A percentile compares a stretch with the other conserved stretches of the same genome.
Evolutionary conservation across 441 rosid species (phyloP).

Genomic region (Gossypium davidsonii): DNA sequence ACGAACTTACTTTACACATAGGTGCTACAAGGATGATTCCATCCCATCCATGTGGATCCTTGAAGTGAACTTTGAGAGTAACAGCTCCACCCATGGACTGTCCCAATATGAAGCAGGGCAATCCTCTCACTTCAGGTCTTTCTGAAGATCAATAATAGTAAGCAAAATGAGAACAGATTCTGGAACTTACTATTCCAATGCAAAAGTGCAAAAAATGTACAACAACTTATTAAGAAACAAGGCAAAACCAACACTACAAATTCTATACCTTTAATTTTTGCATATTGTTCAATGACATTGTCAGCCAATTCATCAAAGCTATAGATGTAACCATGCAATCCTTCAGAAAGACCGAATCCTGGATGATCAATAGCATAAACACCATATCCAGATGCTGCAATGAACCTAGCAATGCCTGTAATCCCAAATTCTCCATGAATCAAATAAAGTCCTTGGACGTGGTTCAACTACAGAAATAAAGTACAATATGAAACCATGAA

Average conservation of each 20-base stretch:
- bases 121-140: constrained; percentile 55
- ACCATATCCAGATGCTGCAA: constrained; percentile 63
- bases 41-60: constrained; percentile 61
- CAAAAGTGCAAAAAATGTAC: background rate
- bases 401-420: constrained; percentile 70
- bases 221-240: background rate
- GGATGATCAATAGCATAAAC: constrained; percentile 88
- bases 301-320: constrained; percentile 67
- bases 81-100: constrained; percentile 99
- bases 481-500: background rate
- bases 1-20: constrained; percentile 82
- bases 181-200: background rate
- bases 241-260: background rate
- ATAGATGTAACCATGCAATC: constrained; percentile 78
- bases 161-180: constrained; percentile 6
- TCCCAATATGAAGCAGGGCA: constrained; percentile 73
- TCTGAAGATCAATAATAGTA: constrained; percentile 31
- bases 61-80: constrained; percentile 70
- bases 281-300: constrained; percentile 60
- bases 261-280: constrained; percentile 63
- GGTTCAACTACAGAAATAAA: background rate
- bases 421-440: constrained; percentile 7
- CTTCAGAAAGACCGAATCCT: constrained; percentile 82
- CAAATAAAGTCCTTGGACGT: constrained; percentile 4
- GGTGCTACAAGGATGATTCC: constrained; percentile 94